Conservation (phyloP, 2,329 filamentous ascomycete genomes). For the Aspergillus novofumigatus region DNA sequence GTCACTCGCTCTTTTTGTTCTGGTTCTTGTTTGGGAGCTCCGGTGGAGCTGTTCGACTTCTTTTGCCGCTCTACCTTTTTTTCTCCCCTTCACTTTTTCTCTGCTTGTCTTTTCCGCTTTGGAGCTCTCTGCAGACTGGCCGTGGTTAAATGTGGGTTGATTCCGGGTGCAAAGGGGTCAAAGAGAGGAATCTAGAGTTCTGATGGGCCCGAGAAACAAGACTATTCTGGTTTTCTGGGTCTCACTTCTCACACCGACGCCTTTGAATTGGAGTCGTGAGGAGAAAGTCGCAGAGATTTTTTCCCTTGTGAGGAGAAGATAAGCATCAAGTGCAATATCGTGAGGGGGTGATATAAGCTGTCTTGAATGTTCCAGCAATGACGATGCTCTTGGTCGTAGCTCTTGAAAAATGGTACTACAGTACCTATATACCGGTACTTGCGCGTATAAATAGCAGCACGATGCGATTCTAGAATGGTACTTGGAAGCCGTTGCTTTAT, state of each 20-base stretch:
- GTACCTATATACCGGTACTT: not conserved
- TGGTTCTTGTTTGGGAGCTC: not conserved
- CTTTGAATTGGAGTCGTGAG: conserved; percentile 7
- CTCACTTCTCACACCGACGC: not conserved
- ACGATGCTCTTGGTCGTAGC: too few relatives aligned
- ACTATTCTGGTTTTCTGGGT: not conserved
- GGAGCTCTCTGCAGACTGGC: not conserved
- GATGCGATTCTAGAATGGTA: not conserved
- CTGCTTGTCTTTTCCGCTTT: not conserved
- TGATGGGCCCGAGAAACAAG: not conserved
- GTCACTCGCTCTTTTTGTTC: conserved; percentile 8
- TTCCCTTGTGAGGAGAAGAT: conserved; percentile 14
- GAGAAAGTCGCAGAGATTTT: conserved; percentile 2
- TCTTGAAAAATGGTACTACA: too few relatives aligned
- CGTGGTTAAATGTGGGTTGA: not conserved
- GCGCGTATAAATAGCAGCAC: not conserved
- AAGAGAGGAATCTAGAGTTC: not conserved
- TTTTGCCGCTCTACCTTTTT: not conserved
- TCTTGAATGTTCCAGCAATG: too few relatives aligned
- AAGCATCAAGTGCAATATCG: not conserved
- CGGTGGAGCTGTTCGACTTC: conserved; percentile 1
- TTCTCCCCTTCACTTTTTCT: not conserved
- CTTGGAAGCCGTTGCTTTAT: not conserved
- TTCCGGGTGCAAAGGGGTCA: not conserved
- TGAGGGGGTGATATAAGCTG: not conserved